phyloP scores from a whole-genome alignment of 352 stramenopile species.

The Phytophthora cactorum region DNA sequence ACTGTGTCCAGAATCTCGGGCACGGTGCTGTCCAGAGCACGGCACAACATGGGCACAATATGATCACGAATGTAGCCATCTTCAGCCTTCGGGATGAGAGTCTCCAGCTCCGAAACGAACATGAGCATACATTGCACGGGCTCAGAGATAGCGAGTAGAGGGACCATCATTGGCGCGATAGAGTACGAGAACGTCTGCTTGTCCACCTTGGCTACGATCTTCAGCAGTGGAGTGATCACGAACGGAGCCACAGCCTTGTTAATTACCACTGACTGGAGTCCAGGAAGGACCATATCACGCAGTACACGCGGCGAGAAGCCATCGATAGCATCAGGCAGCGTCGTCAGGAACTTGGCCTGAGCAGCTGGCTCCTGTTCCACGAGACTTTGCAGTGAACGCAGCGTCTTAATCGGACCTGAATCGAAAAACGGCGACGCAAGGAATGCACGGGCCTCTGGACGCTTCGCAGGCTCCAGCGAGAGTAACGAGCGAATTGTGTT shows the following conservation, averaged over 20 bases:
- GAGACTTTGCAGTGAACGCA: conserved; percentile 79
- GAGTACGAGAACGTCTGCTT: conserved; percentile 83
- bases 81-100: conserved; percentile 84
- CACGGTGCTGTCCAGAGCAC: conserved; percentile 82
- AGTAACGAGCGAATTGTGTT: conserved; percentile 87
- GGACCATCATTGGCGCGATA: conserved; percentile 85
- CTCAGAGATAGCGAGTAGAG: conserved; percentile 82
- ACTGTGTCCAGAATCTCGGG: conserved; percentile 89
- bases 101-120: conserved; percentile 88
- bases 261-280: conserved; percentile 79
- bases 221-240: conserved; percentile 87
- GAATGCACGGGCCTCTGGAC: conserved; percentile 74
- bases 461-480: conserved; percentile 63
- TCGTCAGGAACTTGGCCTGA: conserved; percentile 84
- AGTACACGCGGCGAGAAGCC: conserved; percentile 80
- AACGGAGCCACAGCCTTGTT: conserved; percentile 90
- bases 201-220: conserved; percentile 89
- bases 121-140: conserved; percentile 91
- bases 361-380: conserved; percentile 84
- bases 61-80: conserved; percentile 91
- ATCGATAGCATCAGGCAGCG: conserved; percentile 73
- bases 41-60: conserved; percentile 88
- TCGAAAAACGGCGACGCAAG: conserved; percentile 89
- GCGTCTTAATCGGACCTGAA: conserved; percentile 84
- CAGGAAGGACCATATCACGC: conserved; percentile 86